Evolutionary conservation across 2,329 filamentous ascomycete genomes (phyloP).

Genomic region (Colletotrichum zoysiae): DNA sequence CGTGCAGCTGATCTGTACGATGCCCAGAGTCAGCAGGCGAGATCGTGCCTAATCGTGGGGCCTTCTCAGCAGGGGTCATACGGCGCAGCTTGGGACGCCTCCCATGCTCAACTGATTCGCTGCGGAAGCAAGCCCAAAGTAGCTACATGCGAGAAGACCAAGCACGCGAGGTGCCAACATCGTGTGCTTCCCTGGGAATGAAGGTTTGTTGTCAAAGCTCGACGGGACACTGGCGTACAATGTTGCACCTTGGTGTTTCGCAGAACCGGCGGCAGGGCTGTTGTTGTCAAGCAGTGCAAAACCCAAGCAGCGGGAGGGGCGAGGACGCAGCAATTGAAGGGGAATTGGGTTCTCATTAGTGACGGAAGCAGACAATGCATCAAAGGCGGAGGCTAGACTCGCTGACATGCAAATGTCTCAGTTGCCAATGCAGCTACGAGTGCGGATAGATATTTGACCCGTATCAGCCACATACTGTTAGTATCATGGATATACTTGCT

Average conservation of each 20-base stretch:
- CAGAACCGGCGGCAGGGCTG: background rate
- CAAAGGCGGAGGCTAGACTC: background rate
- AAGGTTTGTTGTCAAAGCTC: background rate
- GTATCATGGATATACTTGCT: too few species aligned
- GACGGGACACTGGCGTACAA: background rate
- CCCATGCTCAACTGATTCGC: background rate
- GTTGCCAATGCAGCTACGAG: background rate
- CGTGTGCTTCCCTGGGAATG: too few species aligned
- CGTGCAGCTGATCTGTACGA: conserved; percentile 23
- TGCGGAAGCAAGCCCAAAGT: background rate
- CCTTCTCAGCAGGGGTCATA: background rate
- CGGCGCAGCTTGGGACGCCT: conserved; percentile 15
- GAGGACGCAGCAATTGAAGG: background rate
- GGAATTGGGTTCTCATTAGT: too few species aligned
- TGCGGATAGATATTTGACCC: too few species aligned
- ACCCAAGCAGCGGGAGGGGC: background rate
- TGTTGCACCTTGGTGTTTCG: background rate
- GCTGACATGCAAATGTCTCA: background rate
- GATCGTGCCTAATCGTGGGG: background rate
- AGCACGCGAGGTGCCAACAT: background rate
- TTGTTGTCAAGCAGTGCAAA: background rate
- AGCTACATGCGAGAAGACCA: background rate
- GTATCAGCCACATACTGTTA: too few species aligned
- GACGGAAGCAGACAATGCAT: background rate
- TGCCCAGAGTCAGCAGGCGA: background rate